Evolutionary conservation across 208 protist species (phyloP), one percentile per base, ranked within the genome.

Genomic region (Leptomonas pyrrhocoris): DNA sequence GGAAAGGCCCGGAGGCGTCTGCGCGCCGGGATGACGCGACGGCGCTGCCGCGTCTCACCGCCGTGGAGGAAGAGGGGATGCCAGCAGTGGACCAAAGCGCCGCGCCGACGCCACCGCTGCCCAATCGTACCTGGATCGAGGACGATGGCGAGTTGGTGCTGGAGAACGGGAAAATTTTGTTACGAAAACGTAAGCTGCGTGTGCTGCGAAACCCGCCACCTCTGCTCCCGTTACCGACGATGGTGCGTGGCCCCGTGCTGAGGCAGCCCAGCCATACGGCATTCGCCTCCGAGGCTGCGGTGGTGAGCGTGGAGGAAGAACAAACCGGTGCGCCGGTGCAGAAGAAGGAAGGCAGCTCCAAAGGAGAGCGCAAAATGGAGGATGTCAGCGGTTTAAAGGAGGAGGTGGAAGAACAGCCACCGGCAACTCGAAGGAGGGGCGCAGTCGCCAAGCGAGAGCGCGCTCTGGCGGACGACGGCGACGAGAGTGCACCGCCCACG

Each of bases 141-240:
- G 68, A 73, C 25, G 76, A 71, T 38, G 69, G 38, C n/a, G 63
- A 77, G n/a, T 46, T 74, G 25, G 46, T 72, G 18, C 36, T 71
- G 18, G 69, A 70, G 30, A 76, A 81, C 59, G 76, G 68, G 11
- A 68, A 50, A 8, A 43, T 77, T 0, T 62, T 42, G 19, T 30
- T 81, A 16, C 56, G 66, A 30, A 72, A 73, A 51, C 60, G 46
- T 16, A 54, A 49, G 54, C 23, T 69, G 49, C 60, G 69, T 0
- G 45, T 46, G 19, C n/a, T 19, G 2, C 68, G 56, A 42, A 60
- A 66, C 11, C 21, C 54, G 25, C 49, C 56, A 27, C 57, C 59
- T 5, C 38, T 36, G n/a, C 67, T 61, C 28, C 63, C 56, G 13
- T 45, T 77, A 36, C 72, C 72, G 34, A 72, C 18, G 16, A 50